Evolutionary conservation across 768 basidiomycete genomes (phyloP).

Genomic region (Rubroboletus pulcherrimus): DNA sequence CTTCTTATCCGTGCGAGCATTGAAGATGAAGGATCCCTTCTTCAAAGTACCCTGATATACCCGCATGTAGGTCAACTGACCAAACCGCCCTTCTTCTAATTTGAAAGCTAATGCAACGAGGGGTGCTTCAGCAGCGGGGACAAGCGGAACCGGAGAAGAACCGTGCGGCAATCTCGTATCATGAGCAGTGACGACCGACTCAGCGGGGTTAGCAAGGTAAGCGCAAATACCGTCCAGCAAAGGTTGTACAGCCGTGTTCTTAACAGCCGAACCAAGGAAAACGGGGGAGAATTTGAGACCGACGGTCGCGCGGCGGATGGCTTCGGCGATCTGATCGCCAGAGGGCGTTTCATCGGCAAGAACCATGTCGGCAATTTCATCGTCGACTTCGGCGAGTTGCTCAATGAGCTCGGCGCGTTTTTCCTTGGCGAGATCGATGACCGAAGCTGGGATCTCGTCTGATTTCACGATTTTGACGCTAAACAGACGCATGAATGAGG

Average conservation of each 20-base stretch:
- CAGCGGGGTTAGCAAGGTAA: constrained; percentile 89
- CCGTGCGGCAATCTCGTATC: constrained; percentile 67
- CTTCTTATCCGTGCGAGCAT: constrained; percentile 93
- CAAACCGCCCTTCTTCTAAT: constrained; percentile 94
- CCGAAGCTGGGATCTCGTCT: constrained; percentile 80
- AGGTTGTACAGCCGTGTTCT: constrained; percentile 94
- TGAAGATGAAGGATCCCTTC: constrained; percentile 81
- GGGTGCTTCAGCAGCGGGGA: constrained; percentile 81
- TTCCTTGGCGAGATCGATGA: constrained; percentile 68
- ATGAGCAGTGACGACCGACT: constrained; percentile 74
- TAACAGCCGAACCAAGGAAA: constrained; percentile 94
- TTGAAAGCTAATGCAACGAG: constrained; percentile 97
- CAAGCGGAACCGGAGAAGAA: constrained; percentile 69
- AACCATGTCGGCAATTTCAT: constrained; percentile 88
- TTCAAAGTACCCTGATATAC: constrained; percentile 95
- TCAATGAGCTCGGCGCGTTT: constrained; percentile 93
- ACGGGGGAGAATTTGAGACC: constrained; percentile 92
- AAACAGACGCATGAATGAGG: constrained; percentile 1
- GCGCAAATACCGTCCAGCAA: constrained; percentile 91
- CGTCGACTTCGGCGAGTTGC: constrained; percentile 94
- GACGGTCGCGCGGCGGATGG: constrained; percentile 87
- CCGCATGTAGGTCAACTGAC: constrained; percentile 96
- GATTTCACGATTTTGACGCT: constrained; percentile 77
- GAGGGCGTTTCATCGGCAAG: constrained; percentile 79
- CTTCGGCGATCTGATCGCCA: constrained; percentile 68